Percentiles rank a stretch among this genome's conserved stretches.
phyloP scores from a whole-genome alignment of 192 early-diverging fungal genomes.

The Allomyces macrogynus region DNA sequence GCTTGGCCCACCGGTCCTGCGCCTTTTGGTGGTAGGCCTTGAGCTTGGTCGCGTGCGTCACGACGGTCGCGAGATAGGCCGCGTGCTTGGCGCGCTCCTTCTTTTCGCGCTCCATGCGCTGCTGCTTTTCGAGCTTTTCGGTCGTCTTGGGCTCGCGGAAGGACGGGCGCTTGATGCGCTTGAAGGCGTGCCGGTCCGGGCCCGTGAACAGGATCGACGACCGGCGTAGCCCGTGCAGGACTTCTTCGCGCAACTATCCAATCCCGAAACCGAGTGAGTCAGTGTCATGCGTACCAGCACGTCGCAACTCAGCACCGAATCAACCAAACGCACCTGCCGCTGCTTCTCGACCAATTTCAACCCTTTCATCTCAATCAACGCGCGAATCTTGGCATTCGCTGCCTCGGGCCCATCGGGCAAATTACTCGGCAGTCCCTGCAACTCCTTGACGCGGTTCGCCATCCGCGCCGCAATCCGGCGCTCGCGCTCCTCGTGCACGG shows the following conservation, averaged over 20 bases:
- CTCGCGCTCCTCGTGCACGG: conserved; percentile 57
- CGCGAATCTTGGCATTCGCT: conserved; percentile 43
- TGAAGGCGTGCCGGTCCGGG: conserved; percentile 50
- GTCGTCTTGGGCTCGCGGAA: conserved; percentile 68
- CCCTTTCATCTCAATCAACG: conserved; percentile 73
- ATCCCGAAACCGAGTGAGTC: neutral
- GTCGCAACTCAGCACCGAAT: no score
- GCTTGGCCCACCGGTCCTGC: conserved; percentile 41
- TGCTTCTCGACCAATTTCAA: conserved; percentile 62
- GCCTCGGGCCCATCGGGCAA: conserved; percentile 20
- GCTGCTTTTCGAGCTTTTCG: conserved; percentile 75
- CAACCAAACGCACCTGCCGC: conserved; percentile 20
- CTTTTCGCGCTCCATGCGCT: conserved; percentile 66
- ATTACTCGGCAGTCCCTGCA: conserved; percentile 45
- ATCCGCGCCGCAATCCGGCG: conserved; percentile 45
- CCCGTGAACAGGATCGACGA: conserved; percentile 62
- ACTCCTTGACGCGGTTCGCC: conserved; percentile 54
- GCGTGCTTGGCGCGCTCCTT: conserved; percentile 63
- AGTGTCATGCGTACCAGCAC: no score
- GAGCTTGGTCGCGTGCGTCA: conserved; percentile 51
- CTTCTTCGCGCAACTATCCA: conserved; percentile 38
- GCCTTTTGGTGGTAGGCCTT: conserved; percentile 41
- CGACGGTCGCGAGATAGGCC: conserved; percentile 57
- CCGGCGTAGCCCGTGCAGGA: conserved; percentile 48
- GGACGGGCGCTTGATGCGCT: conserved; percentile 63